Conservation (phyloP, 129 eudicot species). For the Escallonia rubra region DNA sequence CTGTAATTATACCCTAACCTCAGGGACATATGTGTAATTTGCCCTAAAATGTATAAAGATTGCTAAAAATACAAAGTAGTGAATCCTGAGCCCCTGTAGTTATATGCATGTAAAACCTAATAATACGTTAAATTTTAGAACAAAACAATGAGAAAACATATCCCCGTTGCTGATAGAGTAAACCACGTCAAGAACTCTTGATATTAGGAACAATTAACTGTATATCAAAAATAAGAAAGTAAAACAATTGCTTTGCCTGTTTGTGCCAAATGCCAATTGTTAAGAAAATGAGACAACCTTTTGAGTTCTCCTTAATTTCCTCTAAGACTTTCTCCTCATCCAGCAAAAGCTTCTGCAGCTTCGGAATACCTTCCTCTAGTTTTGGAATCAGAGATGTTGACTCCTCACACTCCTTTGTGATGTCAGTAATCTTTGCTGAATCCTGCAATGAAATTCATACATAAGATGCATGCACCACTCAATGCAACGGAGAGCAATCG, state of each 20-base stretch:
- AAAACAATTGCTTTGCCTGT: neutral
- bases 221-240: neutral
- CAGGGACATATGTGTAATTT: too few relatives aligned
- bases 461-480: constrained; percentile 8
- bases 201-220: neutral
- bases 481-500: neutral
- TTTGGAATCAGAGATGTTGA: constrained; percentile 58
- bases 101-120: too few relatives aligned
- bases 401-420: constrained; percentile 67
- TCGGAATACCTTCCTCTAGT: constrained; percentile 73
- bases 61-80: too few relatives aligned
- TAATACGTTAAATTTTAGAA: too few relatives aligned
- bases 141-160: too few relatives aligned
- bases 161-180: neutral
- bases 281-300: constrained; percentile 41
- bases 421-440: constrained; percentile 52
- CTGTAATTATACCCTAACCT: too few relatives aligned
- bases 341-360: constrained; percentile 54
- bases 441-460: constrained; percentile 40
- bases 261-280: neutral
- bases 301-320: constrained; percentile 70
- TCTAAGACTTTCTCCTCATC: constrained; percentile 79
- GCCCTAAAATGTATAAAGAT: too few relatives aligned
- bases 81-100: too few relatives aligned
- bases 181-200: neutral